Evolutionary conservation across 208 protist species (phyloP).

Genomic region (Leishmania tarentolae): DNA sequence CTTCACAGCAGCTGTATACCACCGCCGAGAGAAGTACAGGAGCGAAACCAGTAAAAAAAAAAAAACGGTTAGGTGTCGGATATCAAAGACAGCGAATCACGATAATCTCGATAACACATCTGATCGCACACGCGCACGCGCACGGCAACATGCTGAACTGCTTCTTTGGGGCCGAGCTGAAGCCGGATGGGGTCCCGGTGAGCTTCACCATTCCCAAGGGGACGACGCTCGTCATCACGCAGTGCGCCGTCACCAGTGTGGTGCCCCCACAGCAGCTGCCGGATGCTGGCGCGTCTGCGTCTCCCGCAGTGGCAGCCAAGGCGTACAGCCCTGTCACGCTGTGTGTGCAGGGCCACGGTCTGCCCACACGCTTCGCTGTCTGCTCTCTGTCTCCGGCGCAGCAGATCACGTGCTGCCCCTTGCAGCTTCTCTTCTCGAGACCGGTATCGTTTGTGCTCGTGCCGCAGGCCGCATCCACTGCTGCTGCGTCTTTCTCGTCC

Average conservation of each 20-base stretch:
- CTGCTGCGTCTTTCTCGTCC: not conserved
- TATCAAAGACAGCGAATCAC: not conserved
- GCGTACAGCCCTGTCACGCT: slow-evolving; percentile 56
- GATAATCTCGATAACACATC: not conserved
- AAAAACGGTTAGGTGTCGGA: not conserved
- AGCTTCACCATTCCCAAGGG: slow-evolving; percentile 62
- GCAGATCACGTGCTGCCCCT: slow-evolving; percentile 52
- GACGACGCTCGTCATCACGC: slow-evolving; percentile 69
- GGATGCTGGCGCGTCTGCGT: slow-evolving; percentile 5
- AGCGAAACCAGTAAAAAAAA: not conserved
- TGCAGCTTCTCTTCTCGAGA: slow-evolving; percentile 75
- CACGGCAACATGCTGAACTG: slow-evolving; percentile 64
- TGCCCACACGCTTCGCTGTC: slow-evolving; percentile 59
- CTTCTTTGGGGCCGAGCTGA: slow-evolving; percentile 80
- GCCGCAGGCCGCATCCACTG: slow-evolving; percentile 16
- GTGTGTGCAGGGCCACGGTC: slow-evolving; percentile 68
- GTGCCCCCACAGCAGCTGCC: slow-evolving; percentile 21
- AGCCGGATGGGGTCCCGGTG: slow-evolving; percentile 55
- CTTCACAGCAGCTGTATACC: not conserved
- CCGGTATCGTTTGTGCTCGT: slow-evolving; percentile 67
- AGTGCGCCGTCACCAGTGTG: slow-evolving; percentile 64
- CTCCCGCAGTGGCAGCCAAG: not conserved
- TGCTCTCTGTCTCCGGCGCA: slow-evolving; percentile 54
- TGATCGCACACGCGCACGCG: not conserved
- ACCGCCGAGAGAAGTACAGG: not conserved